These are phyloP conservation scores for Geotrichum candidum DNA, from an alignment of 1,139 yeast species.

Conservation along the genomic window DNA sequence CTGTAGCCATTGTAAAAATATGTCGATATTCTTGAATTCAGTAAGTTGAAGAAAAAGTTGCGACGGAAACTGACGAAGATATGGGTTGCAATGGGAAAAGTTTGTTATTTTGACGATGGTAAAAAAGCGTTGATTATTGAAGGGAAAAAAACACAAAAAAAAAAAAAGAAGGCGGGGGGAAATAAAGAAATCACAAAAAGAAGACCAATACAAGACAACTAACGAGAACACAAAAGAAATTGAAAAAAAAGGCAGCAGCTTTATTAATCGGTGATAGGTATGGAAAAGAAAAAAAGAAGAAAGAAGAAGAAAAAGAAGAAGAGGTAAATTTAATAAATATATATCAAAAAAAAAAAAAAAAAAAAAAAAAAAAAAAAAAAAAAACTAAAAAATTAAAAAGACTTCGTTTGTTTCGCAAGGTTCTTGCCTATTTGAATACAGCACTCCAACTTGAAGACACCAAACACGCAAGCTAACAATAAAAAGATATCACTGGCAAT, in stretches of 20 bases:
- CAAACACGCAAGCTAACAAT: too few species aligned
- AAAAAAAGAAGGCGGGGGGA: conserved; percentile 1
- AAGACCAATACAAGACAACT: neutral
- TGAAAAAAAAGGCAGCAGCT: neutral
- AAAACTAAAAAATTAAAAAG: too few species aligned
- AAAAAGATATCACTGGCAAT: neutral
- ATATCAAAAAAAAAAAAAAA: neutral
- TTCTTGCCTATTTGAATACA: too few species aligned
- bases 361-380: too few species aligned
- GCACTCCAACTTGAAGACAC: too few species aligned
- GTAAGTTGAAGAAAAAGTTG: neutral
- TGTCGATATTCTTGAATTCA: neutral
- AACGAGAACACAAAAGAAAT: neutral
- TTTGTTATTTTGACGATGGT: neutral
- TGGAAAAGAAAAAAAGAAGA: too few species aligned
- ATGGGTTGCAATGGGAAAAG: neutral
- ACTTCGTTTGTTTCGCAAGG: too few species aligned
- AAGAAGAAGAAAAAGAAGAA: too few species aligned
- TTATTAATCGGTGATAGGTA: too few species aligned
- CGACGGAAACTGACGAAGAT: neutral
- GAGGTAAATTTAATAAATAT: too few species aligned
- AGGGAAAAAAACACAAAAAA: neutral
- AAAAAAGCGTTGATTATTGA: neutral
- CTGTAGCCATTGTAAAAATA: conserved; percentile 5
- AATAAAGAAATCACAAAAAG: neutral